Evolutionary conservation across 1,139 yeast genomes (phyloP), one percentile per base, ranked within the genome.

Genomic region (Arxiozyma slooffiae): DNA sequence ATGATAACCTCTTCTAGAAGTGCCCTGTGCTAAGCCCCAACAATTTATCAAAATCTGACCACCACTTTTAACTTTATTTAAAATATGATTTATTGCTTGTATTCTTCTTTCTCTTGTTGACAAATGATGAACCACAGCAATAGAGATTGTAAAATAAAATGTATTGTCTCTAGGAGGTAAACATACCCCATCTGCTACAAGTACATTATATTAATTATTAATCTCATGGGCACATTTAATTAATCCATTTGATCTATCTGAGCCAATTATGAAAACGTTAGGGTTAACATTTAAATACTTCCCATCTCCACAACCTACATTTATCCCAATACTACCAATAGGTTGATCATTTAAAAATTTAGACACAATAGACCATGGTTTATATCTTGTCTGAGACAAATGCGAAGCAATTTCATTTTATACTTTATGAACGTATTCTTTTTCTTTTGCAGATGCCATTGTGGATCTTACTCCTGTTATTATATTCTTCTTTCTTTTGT

Each of bases 331-430:
- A 4, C 76, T 65, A 7, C 82, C 82, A 1, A 61, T 58, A 0
- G 56, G 49, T 54, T 72, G 73, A 1, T 58, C 60, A 21, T 60
- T 64, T 47, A 92, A 70, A 63, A 85, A 92, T 55, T 74, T 69
- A 50, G 85, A 87, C 18, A 94, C 98, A 17, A 89, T 82, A 6
- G 98, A 98, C 98, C 98, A 92, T 26, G 97, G 97, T 71, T 87
- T 90, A 69, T 89, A 92, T 41, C 98, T 71, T 0, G 98, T 92
- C 58, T 84, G 83, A 2, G 97, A 89, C 66, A 92, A 92, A 66
- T 94, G 98, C 11, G 82, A 63, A 0, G 98, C 98, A 39, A 92
- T 92, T 55, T 86, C 86, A 62, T 92, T 86, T 70, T 92, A 92
- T 2, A 94, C 96, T 21, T 79, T 77, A 67, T 92, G 98, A 1